phyloP scores from a whole-genome alignment of 306 rosid genomes.

The Gastrolobium villosum region DNA sequence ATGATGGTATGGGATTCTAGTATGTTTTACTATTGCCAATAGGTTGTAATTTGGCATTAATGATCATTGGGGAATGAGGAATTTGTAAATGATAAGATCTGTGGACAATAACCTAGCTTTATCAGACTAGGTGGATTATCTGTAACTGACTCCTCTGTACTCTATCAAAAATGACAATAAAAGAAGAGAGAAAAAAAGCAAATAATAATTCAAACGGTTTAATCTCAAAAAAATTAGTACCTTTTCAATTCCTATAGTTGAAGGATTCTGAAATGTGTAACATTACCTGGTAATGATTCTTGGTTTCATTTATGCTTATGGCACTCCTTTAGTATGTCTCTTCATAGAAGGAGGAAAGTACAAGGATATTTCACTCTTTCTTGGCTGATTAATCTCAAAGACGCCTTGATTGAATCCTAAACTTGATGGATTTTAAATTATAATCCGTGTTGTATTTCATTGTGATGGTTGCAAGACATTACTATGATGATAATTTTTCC shows the following conservation, averaged over 20 bases:
- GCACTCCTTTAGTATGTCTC: neutral
- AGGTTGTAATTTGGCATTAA: neutral
- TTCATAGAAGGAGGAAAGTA: neutral
- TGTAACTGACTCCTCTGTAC: neutral
- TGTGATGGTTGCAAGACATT: neutral
- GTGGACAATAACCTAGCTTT: constrained; percentile 9
- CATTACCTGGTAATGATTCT: neutral
- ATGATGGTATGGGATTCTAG: constrained; percentile 56
- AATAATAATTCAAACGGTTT: neutral
- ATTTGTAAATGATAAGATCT: neutral
- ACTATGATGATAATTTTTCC: neutral
- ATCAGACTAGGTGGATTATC: neutral
- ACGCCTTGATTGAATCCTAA: neutral
- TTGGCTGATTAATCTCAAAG: neutral
- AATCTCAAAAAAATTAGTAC: neutral
- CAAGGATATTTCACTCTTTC: neutral
- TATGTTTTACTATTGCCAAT: neutral
- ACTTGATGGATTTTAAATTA: constrained; percentile 6
- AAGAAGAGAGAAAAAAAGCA: neutral
- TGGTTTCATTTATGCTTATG: neutral
- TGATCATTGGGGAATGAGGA: neutral
- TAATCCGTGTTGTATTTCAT: neutral
- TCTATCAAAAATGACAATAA: neutral
- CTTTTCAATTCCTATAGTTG: neutral
- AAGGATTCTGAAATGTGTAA: neutral